phyloP scores from a whole-genome alignment of 352 stramenopile species.

The Thraustochytrium sp. region DNA sequence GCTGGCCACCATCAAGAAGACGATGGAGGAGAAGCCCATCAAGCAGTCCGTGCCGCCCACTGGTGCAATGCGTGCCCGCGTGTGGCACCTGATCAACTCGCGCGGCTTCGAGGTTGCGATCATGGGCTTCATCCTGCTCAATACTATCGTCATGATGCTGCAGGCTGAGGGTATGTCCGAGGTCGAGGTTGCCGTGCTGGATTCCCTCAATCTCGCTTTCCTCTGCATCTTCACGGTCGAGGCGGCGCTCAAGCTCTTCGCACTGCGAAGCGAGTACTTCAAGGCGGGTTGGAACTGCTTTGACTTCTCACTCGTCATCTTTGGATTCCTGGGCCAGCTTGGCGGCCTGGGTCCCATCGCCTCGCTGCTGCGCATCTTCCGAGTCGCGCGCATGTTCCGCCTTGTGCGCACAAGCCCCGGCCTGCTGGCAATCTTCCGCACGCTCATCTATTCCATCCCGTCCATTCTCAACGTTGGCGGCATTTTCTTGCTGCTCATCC shows the following conservation, averaged over 20 bases:
- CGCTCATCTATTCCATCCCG: slow-evolving; percentile 64
- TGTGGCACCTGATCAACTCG: slow-evolving; percentile 56
- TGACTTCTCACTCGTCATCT: slow-evolving; percentile 64
- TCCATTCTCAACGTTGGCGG: slow-evolving; percentile 67
- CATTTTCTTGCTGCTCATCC: slow-evolving; percentile 65
- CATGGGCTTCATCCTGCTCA: slow-evolving; percentile 70
- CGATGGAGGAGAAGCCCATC: slow-evolving; percentile 51
- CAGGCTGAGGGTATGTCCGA: slow-evolving; percentile 65
- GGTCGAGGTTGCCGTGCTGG: slow-evolving; percentile 54
- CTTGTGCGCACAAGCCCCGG: slow-evolving; percentile 59
- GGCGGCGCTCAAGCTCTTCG: slow-evolving; percentile 50
- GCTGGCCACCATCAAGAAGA: slow-evolving; percentile 55
- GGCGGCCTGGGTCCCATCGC: slow-evolving; percentile 58
- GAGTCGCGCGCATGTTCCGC: slow-evolving; percentile 52
- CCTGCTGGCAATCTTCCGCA: slow-evolving; percentile 64
- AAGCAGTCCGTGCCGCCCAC: slow-evolving; percentile 59
- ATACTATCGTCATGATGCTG: slow-evolving; percentile 69
- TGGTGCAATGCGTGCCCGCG: slow-evolving; percentile 50
- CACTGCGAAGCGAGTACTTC: slow-evolving; percentile 61
- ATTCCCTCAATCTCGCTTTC: slow-evolving; percentile 60
- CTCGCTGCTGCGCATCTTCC: slow-evolving; percentile 61
- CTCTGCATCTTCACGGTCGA: slow-evolving; percentile 49
- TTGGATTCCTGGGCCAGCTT: slow-evolving; percentile 54
- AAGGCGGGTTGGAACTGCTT: slow-evolving; percentile 76
- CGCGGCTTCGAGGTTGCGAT: slow-evolving; percentile 69